phyloP scores from a whole-genome alignment of 768 basidiomycete genomes.

The Lactarius trivialis region DNA sequence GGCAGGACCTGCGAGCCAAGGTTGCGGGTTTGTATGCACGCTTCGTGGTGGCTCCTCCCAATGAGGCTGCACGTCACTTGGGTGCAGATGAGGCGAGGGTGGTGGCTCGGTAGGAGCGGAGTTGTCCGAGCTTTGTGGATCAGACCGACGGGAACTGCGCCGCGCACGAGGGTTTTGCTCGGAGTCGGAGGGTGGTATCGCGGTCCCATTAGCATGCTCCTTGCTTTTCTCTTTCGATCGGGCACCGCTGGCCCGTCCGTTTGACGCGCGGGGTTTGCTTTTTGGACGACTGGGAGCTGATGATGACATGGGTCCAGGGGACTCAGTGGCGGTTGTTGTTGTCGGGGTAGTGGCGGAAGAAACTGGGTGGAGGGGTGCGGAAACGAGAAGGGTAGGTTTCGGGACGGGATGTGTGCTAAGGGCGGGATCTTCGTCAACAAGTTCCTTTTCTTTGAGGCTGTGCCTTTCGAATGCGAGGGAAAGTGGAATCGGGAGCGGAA shows the following conservation, averaged over 20 bases:
- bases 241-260: conserved; percentile 11
- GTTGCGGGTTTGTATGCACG: conserved; percentile 10
- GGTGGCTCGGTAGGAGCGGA: neutral
- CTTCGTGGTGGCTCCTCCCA: conserved; percentile 12
- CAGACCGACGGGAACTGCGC: conserved; percentile 20
- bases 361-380: conserved; percentile 9
- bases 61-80: conserved; percentile 2
- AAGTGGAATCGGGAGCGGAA: conserved; percentile 20
- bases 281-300: conserved; percentile 8
- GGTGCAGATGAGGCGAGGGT: neutral
- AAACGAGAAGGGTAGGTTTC: neutral
- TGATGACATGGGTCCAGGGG: conserved; percentile 1
- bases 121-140: conserved; percentile 10
- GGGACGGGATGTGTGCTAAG: conserved; percentile 9
- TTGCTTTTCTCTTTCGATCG: conserved; percentile 21
- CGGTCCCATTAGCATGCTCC: conserved; percentile 7
- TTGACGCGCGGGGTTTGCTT: conserved; percentile 12
- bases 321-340: neutral
- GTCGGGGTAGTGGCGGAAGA: conserved; percentile 16
- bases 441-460: conserved; percentile 20
- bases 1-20: conserved; percentile 23
- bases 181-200: neutral
- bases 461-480: conserved; percentile 16
- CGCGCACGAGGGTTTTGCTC: conserved; percentile 10
- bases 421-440: conserved; percentile 22